Evolutionary conservation across 2,329 filamentous ascomycete species (phyloP), one percentile per base, ranked within the genome.

Genomic region (Aspergillus sp.): DNA sequence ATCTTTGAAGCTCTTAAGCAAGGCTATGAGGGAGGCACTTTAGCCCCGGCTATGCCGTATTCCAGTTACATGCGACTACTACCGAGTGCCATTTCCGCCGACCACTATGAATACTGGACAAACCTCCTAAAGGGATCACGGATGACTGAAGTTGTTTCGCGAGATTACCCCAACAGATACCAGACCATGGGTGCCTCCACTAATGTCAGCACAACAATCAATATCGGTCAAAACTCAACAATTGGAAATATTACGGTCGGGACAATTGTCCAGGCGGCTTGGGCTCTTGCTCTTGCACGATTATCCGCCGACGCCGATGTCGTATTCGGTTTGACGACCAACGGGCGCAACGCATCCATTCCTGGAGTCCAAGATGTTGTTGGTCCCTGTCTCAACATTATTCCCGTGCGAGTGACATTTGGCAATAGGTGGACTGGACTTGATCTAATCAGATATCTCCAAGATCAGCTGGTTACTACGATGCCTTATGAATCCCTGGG

Each of bases 341-440:
- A 81, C 57, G 87, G 87, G 0, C 82, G 87, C 45, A 86, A 85
- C 66, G 80, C 82, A 55, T 76, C 73, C 1, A 76, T 86, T 1
- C 74, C 80, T 15, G 78, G 78, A 42, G 80, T 82, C 17, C 83
- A 86, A 58, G 75, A 76, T 53, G 83, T 88, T 47, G 79, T 84
- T 45, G 87, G 87, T 0, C 87, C 87, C 0, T 87, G 85, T 60
- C 86, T 86, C 78, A 86, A 89, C 64, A 86, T 88, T 66, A 79
- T 87, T 1, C 87, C 87, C 0, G 80, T 89, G 34, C 80, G 87
- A 17, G 81, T 89, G 13, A 74, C 73, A 26, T 84, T 89, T 64
- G 73, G 76, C 3, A 64, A 76, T 0, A 67, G 71, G 3, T 84
- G 82, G 80, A 83, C 78, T 3, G 81, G 74, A 0, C 60, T 77